phyloP scores from a whole-genome alignment of 192 early-diverging fungal species.

The Coemansia sp. region DNA sequence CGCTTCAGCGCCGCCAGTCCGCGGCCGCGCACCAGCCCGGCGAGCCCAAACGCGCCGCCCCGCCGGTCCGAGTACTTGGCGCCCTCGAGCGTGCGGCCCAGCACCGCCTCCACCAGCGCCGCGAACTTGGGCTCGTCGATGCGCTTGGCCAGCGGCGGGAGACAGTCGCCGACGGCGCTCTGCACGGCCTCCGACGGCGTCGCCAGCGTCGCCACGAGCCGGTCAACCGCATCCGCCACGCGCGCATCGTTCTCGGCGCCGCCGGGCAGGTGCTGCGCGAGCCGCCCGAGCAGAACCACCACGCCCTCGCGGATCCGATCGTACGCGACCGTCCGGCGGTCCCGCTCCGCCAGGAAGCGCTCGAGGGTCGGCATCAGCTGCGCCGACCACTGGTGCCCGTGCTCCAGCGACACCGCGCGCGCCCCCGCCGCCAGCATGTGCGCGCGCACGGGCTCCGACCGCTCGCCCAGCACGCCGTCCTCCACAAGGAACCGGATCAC shows the following conservation, averaged over 20 bases:
- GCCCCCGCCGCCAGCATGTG: constrained; percentile 87
- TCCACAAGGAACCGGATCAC: constrained; percentile 81
- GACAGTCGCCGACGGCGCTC: constrained; percentile 87
- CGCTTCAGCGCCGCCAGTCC: constrained; percentile 88
- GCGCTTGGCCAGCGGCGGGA: constrained; percentile 86
- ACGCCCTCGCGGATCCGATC: constrained; percentile 90
- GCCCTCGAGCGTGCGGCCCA: constrained; percentile 69
- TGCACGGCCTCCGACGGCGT: constrained; percentile 97
- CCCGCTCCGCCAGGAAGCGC: constrained; percentile 70
- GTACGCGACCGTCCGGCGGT: constrained; percentile 68
- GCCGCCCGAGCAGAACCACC: constrained; percentile 88
- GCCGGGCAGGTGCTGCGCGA: constrained; percentile 82
- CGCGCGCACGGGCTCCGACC: constrained; percentile 71
- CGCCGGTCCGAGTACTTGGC: constrained; percentile 84
- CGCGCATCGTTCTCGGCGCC: constrained; percentile 58
- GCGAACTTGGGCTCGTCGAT: constrained; percentile 61
- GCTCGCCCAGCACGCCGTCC: constrained; percentile 84
- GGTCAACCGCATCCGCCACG: constrained; percentile 80
- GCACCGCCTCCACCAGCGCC: constrained; percentile 61
- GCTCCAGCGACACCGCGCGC: constrained; percentile 62
- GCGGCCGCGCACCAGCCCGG: constrained; percentile 89
- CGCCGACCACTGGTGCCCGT: constrained; percentile 67
- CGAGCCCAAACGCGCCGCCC: constrained; percentile 94
- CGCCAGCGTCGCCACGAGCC: constrained; percentile 82
- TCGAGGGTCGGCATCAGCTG: constrained; percentile 78